Evolutionary conservation across 1,284 basidiomycete species (phyloP), one percentile per base, ranked within the genome.

Genomic region (Xanthoconium separans): DNA sequence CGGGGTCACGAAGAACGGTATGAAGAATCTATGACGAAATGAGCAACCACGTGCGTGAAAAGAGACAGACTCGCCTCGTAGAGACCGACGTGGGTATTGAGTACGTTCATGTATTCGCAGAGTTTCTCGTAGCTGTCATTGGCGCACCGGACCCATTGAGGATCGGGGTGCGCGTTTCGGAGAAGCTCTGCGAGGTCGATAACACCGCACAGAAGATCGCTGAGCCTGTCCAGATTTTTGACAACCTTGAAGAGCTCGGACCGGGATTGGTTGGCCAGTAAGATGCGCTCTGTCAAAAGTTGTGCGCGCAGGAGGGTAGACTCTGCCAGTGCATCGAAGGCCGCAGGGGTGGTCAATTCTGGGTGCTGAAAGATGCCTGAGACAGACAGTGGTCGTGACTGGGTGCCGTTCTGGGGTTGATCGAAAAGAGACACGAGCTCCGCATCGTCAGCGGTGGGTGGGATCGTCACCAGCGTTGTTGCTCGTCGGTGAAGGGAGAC

Each of bases 151-250:
- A 92, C 81, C 95, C 96, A 98, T 46, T 74, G 67, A 18, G 76
- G 74, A 63, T 96, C 91, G 1, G 96, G 95, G 75, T 98, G 95
- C 0, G 93, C 89, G 67, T 97, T 96, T 57, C 95, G 82, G 16
- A 99, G 81, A 44, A 98, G 82, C 71, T 99, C 96, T 54, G 94
- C 92, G 63, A 98, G 84, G 73, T 99, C 96, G 59, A 98, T 98
- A 54, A 99, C 93, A 9, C 93, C 90, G 66, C 96, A 99, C 3
- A 99, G 77, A 67, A 97, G 79, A 74, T 99, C 95, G 68, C 94
- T 97, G 59, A 99, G 83, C 53, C 95, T 80, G 74, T 99, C 96
- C 56, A 99, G 75, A 66, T 95, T 95, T 79, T 96, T 97, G 58
- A 95, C 91, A 18, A 93, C 92, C 69, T 85, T 83, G 57, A 87